A percentile compares a stretch with the other conserved stretches of the same genome.
Evolutionary conservation across 257 asterid genomes (phyloP).

Genomic region (Capsicum pubescens): DNA sequence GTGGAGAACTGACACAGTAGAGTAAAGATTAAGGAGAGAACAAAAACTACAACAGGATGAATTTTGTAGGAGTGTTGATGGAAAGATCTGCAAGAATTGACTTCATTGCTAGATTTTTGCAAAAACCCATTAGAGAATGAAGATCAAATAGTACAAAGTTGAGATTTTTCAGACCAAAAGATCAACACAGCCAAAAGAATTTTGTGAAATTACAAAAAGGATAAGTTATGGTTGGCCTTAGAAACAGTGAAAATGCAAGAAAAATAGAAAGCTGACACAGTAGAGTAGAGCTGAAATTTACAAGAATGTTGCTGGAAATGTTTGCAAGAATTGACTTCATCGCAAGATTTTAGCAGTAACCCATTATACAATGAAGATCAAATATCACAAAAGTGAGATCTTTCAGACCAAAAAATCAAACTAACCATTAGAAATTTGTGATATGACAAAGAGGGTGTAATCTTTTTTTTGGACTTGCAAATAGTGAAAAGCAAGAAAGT

Average conservation of each 20-base stretch:
- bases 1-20: constrained; percentile 6
- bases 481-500: constrained; percentile 23
- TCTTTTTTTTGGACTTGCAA: not conserved
- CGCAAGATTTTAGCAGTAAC: constrained; percentile 35
- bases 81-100: constrained; percentile 32
- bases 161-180: not conserved
- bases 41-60: not conserved
- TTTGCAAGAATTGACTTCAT: constrained; percentile 51
- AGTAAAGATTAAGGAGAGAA: constrained; percentile 12
- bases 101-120: constrained; percentile 34
- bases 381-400: not conserved
- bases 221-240: not conserved
- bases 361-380: constrained; percentile 29
- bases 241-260: constrained; percentile 3
- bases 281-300: not conserved
- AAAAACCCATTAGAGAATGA: constrained; percentile 35
- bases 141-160: not conserved
- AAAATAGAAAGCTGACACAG: constrained; percentile 26
- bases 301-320: no score
- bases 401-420: not conserved
- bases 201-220: not conserved
- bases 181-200: constrained; percentile 30
- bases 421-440: constrained; percentile 31
- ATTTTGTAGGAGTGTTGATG: no score
- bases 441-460: not conserved